Evolutionary conservation across 139 green algal species (phyloP).

Genomic region (Closterium sp.): DNA sequence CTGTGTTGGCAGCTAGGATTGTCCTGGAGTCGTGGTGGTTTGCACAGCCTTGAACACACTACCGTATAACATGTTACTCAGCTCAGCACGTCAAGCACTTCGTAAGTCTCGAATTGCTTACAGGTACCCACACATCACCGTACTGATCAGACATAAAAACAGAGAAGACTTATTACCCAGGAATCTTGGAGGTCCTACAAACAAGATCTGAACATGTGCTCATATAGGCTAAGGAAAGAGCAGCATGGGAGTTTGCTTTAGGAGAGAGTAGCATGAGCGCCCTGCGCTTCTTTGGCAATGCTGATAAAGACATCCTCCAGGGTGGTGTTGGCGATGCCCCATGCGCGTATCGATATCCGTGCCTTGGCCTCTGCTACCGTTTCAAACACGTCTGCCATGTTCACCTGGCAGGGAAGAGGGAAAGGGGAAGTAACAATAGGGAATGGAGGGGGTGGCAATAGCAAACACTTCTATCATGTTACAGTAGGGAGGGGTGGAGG

Average conservation of each 20-base stretch:
- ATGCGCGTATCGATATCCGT: conserved; percentile 67
- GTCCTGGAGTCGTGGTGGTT: no score
- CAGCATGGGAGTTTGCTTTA: not conserved
- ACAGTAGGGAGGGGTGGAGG: not conserved
- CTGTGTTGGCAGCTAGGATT: no score
- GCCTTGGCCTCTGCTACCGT: conserved; percentile 23
- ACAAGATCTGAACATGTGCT: no score
- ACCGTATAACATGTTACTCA: no score
- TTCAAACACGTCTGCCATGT: conserved; percentile 47
- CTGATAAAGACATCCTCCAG: conserved; percentile 88
- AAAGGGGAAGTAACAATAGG: not conserved
- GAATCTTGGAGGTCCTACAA: no score
- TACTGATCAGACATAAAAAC: no score
- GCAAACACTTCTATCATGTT: conserved; percentile 9
- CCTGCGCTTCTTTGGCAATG: conserved; percentile 50
- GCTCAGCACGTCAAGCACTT: no score
- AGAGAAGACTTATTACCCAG: no score
- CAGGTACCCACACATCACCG: no score
- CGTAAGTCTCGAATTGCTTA: no score
- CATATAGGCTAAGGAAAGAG: not conserved
- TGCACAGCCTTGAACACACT: no score
- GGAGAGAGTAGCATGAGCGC: not conserved
- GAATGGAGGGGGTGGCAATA: not conserved
- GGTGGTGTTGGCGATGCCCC: conserved; percentile 83
- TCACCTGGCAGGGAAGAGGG: conserved; percentile 6